Evolutionary conservation across 2,329 filamentous ascomycete species (phyloP).

Genomic region (Sordariomycetes sp.): DNA sequence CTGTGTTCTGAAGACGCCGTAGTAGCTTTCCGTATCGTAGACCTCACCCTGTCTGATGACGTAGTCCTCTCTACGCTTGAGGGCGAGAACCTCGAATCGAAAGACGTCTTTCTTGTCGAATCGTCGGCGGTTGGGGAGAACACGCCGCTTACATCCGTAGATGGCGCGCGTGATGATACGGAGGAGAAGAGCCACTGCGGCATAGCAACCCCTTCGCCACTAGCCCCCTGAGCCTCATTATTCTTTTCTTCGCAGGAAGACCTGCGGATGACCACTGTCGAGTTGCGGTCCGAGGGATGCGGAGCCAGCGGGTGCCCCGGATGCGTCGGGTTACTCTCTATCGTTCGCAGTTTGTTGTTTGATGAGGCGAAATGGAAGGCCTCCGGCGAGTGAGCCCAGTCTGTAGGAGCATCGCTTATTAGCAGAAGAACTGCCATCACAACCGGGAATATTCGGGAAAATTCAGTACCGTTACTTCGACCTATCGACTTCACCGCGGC

Average conservation of each 20-base stretch:
- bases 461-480: slow-evolving; percentile 1
- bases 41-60: background rate
- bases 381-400: background rate
- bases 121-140: background rate
- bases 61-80: slow-evolving; percentile 3
- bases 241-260: background rate
- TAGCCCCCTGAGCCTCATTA: background rate
- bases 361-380: background rate
- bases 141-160: slow-evolving; percentile 2
- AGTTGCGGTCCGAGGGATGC: background rate
- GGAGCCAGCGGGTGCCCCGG: background rate
- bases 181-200: background rate
- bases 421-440: background rate
- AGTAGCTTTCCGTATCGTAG: background rate
- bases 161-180: background rate
- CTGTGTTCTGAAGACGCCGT: background rate
- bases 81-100: slow-evolving; percentile 16
- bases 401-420: background rate
- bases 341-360: background rate
- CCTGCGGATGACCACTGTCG: slow-evolving; percentile 1
- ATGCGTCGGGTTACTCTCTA: background rate
- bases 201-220: background rate
- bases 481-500: slow-evolving; percentile 4
- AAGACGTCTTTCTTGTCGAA: slow-evolving; percentile 19
- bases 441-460: background rate